These are phyloP conservation scores for Penicillium verrucosum DNA, from an alignment of 2,329 filamentous ascomycete genomes.

Conservation along the genomic window DNA sequence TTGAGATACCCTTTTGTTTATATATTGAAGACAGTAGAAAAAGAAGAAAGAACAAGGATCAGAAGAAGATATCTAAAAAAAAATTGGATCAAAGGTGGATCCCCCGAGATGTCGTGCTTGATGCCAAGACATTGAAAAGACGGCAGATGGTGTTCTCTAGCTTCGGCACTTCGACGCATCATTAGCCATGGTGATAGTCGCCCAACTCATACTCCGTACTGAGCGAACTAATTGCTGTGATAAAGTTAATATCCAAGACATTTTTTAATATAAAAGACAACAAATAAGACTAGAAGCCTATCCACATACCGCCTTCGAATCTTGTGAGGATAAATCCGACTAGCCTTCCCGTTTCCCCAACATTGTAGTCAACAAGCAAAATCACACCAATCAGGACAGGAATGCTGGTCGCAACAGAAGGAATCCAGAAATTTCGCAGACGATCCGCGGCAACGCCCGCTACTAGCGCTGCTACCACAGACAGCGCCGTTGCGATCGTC, in stretches of 20 bases:
- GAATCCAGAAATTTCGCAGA: slow-evolving; percentile 37
- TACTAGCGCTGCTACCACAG: slow-evolving; percentile 36
- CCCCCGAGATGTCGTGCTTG: slow-evolving; percentile 4
- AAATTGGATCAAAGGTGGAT: not conserved
- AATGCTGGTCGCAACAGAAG: slow-evolving; percentile 31
- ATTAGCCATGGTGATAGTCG: slow-evolving; percentile 37
- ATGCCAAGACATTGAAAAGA: not conserved
- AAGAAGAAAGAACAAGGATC: not conserved
- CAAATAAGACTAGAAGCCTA: not conserved
- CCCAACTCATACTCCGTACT: slow-evolving; percentile 46
- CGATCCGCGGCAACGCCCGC: slow-evolving; percentile 36
- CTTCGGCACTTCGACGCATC: slow-evolving; percentile 24
- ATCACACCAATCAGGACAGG: slow-evolving; percentile 35
- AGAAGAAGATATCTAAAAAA: not conserved
- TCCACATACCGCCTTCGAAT: slow-evolving; percentile 35
- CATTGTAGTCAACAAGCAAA: slow-evolving; percentile 37
- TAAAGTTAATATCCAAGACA: not conserved
- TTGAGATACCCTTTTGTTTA: not conserved
- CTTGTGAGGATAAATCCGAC: slow-evolving; percentile 41
- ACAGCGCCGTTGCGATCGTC: slow-evolving; percentile 41
- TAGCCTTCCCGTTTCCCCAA: slow-evolving; percentile 39
- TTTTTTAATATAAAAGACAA: not conserved
- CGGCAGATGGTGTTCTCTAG: not conserved
- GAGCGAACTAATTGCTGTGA: slow-evolving; percentile 27
- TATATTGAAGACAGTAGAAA: not conserved